Base-by-base conservation (phyloP, 768 basidiomycete genomes). In the Candolleomyces eurysporus region DNA sequence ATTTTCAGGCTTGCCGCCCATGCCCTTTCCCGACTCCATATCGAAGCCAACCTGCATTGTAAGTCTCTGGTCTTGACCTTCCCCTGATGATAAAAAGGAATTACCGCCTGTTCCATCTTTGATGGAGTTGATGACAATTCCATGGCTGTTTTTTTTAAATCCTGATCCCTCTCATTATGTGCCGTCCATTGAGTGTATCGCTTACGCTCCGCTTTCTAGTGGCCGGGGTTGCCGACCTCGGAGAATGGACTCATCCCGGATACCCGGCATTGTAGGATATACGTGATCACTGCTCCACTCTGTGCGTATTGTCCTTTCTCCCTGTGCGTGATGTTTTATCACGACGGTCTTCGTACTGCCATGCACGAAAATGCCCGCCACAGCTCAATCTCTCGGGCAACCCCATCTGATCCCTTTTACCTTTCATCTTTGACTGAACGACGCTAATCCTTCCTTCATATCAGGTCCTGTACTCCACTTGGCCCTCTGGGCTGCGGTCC, bases 291-390 rank as follows among this genome's bases (percentile, higher is more conserved):
- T 36, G 36, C 36, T 36, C 36, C 36, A 36, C 11, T 5, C 2
- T 36, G 36, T 36, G 36, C 36, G 36, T 36, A 36, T 36, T 36
- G 42, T 58, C 57, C 57, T 36, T 43, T 16, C 42, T 50, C 36
- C 61, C 49, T 60, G 71, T 63, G 19, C 59, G 86, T 88, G 88
- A 90, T 91, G 89, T 73, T 83, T 76, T 80, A 86, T 87, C 89
- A 92, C 91, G 91, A 92, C 91, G 91, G 91, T 92, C 91, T 92
- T 90, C 91, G 91, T 92, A 92, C 68, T 60, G 73, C 72, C 66
- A 61, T 75, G 91, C 89, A 87, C 91, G 91, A 92, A 92, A 90
- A 71, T 84, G 91, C 91, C 91, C 90, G 91, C 87, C 87, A 90
- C 86, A 92, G 91, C 91, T 92, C 91, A 92, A 81, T 68, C 69